Base-by-base conservation (phyloP, 352 stramenopile species). In the Globisporangium canariense region DNA sequence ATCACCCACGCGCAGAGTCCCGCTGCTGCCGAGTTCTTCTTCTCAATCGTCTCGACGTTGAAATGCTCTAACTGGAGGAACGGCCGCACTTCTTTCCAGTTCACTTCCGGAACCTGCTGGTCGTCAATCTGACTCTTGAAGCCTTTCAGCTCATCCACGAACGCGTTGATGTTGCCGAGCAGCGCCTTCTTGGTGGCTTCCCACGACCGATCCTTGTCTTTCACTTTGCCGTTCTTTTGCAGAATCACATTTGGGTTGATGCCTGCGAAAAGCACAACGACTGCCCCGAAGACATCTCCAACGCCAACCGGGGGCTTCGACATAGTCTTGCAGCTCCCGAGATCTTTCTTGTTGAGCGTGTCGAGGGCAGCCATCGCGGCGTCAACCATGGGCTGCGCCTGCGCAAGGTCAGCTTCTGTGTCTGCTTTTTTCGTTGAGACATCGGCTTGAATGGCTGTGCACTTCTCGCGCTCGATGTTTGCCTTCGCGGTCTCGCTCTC, bases 161-260 rank as follows among this genome's bases (percentile, higher is more conserved):
- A 94, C 13, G 87, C 91, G 54, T 97, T 97, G 50, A 98, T 90
- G 59, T 98, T 97, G 14, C 86, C 74, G 43, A 98, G 69, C 9
- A 98, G 59, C 20, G 90, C 80, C 64, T 98, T 98, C 76, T 98
- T 98, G 22, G 79, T 84, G 0, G 86, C 87, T 38, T 98, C 94
- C 95, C 95, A 98, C 5, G 83, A 87, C 18, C 91, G 86, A 69
- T 98, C 93, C 65, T 98, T 98, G 57, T 94, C 86, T 59, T 94
- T 94, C 28, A 98, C 89, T 62, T 98, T 98, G 53, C 87, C 93
- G 49, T 93, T 98, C 81, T 98, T 98, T 65, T 97, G 87, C 2
- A 89, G 71, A 2, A 88, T 63, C 0, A 93, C 67, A 40, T 84
- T 88, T 4, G 82, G 50, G 65, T 94, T 93, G 20, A 87, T 69